Base-by-base conservation (phyloP, 2,329 filamentous ascomycete species). In the Xylaria hypoxylon region DNA sequence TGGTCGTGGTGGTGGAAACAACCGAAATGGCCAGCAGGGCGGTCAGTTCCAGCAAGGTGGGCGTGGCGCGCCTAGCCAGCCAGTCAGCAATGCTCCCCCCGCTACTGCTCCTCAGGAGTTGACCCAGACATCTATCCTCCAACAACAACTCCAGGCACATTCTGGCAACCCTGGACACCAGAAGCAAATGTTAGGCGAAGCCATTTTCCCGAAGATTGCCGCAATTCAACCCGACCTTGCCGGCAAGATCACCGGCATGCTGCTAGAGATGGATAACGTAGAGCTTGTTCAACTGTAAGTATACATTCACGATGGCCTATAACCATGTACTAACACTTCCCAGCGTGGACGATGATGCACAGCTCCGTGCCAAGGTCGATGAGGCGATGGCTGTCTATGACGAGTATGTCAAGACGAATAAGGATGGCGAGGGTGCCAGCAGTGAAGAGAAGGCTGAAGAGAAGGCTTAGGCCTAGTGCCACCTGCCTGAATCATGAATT, bases 191-290 rank as follows among this genome's bases (percentile, higher is more conserved):
- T 90, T 99, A 62, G 96, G 96, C 80, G 96, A 99, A 85, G 90
- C 93, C 74, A 92, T 99, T 75, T 99, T 98, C 88, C 96, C 96
- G 79, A 99, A 98, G 91, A 98, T 99, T 77, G 90, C 94, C 81
- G 89, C 89, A 73, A 90, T 97, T 82, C 96, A 99, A 85, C 92
- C 94, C 67, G 94, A 97, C 76, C 87, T 99, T 77, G 96, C 96
- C 70, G 96, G 96, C 79, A 99, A 99, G 90, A 98, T 99, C 81
- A 99, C 96, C 69, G 96, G 96, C 83, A 99, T 99, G 96, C 91
- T 99, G 76, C 84, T 99, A 76, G 96, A 99, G 88, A 99, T 99
- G 96, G 96, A 98, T 77, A 98, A 98, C 83, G 80, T 86, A 64
- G 96, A 99, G 85, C 86, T 99, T 75, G 87, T 99, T 78, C 93